Base-by-base conservation (phyloP, 2,329 filamentous ascomycete genomes). In the Colletotrichum cordylinicola region DNA sequence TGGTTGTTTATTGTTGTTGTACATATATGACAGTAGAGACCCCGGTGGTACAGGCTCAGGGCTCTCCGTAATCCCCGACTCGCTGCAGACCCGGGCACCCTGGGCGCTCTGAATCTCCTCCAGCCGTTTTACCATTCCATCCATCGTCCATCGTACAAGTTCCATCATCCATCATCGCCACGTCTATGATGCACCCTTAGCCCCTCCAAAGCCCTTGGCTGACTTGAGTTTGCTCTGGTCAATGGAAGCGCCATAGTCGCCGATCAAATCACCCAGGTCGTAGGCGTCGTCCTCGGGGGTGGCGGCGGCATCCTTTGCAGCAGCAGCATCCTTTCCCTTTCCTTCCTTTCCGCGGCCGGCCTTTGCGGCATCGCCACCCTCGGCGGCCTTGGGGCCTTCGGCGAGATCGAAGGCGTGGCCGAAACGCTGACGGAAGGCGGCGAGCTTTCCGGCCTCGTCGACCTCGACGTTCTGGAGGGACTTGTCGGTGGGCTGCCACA, bases 391-490 rank as follows among this genome's bases (percentile, higher is more conserved):
- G 37, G 73, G 79, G n/a, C 12, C 60, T 73, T 82, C 85, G 12
- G 83, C 86, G 29, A 91, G 88, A 86, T 99, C 97, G 89, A 95
- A 99, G 13, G 92, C 92, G 75, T 94, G 89, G 31, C 97, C 97
- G 87, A 96, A 99, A 73, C 94, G 91, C 77, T 90, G 91, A 81
- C 97, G 91, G 88, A 99, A 99, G 71, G 95, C 94, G 68, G 93
- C 94, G 81, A 99, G 87, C 82, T 94, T 92, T 21, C 97, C 97
- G 4, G 97, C 96, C 90, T 98, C 97, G 84, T 99, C 97, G 78
- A 98, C 93, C 87, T 99, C 97, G 74, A 98, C 90, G 84, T 97
- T 98, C 83, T 93, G 88, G 81, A 99, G 89, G 77, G 94, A 94
- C 85, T 93, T 92, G 79, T 94, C 93, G 75, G 90, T 93, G 0